A percentile compares a stretch with the other conserved stretches of the same genome.
Conservation (phyloP, 2,329 filamentous ascomycete species). For the Botryotinia narcissicola region DNA sequence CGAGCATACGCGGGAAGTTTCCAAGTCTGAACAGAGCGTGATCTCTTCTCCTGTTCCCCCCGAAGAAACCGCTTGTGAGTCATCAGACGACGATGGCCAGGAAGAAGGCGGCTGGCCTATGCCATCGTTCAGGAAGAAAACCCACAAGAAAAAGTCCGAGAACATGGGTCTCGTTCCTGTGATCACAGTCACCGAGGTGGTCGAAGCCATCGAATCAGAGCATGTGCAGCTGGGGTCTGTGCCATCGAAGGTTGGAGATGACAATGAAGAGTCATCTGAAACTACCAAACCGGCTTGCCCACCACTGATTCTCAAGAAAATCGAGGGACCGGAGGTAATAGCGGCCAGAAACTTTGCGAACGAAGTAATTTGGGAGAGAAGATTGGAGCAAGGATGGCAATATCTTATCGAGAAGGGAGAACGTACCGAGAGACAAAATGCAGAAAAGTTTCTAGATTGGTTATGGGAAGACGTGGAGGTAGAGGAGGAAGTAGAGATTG, state of each 20-base stretch:
- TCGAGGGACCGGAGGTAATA: background rate
- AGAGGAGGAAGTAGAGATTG: constrained; percentile 4
- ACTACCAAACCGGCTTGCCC: background rate
- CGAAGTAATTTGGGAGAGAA: constrained; percentile 22
- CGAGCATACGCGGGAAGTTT: background rate
- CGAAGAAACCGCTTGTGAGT: no score
- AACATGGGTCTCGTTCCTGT: background rate
- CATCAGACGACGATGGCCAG: background rate
- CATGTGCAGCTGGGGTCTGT: background rate
- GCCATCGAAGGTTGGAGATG: background rate
- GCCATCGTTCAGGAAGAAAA: background rate
- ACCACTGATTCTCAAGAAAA: background rate
- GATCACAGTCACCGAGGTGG: background rate
- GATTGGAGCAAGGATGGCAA: constrained; percentile 27
- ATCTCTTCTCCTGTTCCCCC: no score
- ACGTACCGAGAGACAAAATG: background rate
- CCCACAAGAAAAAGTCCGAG: background rate
- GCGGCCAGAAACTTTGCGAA: constrained; percentile 24
- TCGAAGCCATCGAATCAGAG: background rate
- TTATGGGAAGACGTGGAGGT: background rate
- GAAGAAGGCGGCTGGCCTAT: background rate
- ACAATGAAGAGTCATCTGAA: background rate
- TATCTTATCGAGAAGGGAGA: background rate
- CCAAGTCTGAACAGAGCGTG: background rate
- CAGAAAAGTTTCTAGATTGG: background rate